Evolutionary conservation across 179 eudicot genomes (phyloP), one percentile per base, ranked within the genome.

Genomic region (Dionaea muscipula): DNA sequence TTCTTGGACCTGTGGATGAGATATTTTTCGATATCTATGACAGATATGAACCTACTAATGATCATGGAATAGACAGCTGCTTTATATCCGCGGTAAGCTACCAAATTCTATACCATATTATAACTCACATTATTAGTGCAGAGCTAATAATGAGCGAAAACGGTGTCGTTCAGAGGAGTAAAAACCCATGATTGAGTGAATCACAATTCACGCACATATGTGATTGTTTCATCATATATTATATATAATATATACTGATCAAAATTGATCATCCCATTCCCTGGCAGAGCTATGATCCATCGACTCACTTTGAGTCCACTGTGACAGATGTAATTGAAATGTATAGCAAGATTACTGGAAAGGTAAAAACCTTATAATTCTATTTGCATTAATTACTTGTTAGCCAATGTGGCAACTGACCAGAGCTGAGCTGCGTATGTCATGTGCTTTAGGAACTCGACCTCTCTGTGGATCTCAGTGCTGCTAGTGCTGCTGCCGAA

Each of bases 221-320:
- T n/a, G n/a, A n/a, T n/a, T n/a, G n/a, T n/a, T n/a, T n/a, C n/a
- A n/a, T n/a, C n/a, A n/a, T n/a, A n/a, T n/a, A n/a, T n/a, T n/a
- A n/a, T n/a, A n/a, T n/a, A n/a, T n/a, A n/a, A n/a, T n/a, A n/a
- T n/a, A n/a, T n/a, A n/a, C n/a, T n/a, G n/a, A n/a, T n/a, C n/a
- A n/a, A n/a, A n/a, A n/a, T n/a, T n/a, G n/a, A n/a, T n/a, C n/a
- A n/a, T n/a, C n/a, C 10, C 26, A 20, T 28, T 51, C 36, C 49
- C 23, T 45, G 69, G 65, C 87, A 88, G 96, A 88, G 96, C 49
- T 88, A 76, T 68, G 96, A 88, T 75, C 77, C 96, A 44, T 75
- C 96, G 7, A 85, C 94, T 43, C 96, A 88, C 68, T 88, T 88
- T 35, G 96, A 88, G 76, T 80, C 96, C 35, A 88, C 96, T 14